These are phyloP conservation scores for Setaria italica DNA, from an alignment of 202 grass and related monocot genomes.

Conservation along the genomic window DNA sequence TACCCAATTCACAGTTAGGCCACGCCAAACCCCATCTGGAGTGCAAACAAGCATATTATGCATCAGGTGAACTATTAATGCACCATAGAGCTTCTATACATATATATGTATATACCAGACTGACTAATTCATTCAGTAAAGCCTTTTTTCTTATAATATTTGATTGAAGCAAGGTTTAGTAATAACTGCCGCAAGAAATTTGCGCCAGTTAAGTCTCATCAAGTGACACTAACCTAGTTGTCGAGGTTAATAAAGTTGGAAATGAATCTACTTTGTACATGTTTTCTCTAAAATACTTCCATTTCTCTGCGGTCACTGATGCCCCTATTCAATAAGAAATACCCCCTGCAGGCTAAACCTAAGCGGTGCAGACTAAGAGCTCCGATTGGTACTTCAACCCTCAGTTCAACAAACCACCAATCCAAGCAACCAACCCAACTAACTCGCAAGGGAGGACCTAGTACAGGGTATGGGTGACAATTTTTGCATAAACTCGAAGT, in stretches of 20 bases:
- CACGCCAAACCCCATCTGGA: background rate
- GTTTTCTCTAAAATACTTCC: background rate
- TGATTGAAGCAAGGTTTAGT: slow-evolving; percentile 7
- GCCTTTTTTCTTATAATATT: background rate
- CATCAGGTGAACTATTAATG: background rate
- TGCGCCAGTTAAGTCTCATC: background rate
- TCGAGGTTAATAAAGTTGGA: background rate
- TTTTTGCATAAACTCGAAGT: background rate
- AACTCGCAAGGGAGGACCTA: background rate
- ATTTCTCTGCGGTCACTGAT: background rate
- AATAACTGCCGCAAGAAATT: background rate
- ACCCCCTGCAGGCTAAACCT: background rate
- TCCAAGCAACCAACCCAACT: background rate
- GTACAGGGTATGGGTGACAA: background rate
- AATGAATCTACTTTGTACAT: background rate
- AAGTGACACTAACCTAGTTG: background rate
- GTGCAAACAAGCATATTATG: slow-evolving; percentile 22
- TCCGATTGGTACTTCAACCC: background rate
- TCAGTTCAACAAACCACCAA: background rate
- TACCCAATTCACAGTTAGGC: background rate
- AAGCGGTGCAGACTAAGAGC: background rate
- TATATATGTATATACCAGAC: background rate
- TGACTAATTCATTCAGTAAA: background rate
- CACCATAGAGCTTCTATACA: background rate
- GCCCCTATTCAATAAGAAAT: background rate